Conservation (phyloP, 305 asterid genomes). For the Fraxinus latifolia region DNA sequence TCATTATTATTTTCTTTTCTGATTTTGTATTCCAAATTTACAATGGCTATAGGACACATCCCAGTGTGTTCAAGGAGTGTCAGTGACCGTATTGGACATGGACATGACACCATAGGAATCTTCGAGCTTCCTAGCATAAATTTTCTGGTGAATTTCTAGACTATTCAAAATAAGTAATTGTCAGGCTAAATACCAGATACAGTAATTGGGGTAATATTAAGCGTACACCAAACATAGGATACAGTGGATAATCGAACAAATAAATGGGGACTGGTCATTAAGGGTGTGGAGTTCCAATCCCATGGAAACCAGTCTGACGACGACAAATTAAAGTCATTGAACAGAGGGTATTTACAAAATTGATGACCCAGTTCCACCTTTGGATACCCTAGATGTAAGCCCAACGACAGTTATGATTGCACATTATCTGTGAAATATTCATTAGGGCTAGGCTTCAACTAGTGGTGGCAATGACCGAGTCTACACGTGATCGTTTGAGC, state of each 20-base stretch:
- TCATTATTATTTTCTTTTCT: background rate
- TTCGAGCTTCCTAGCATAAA: background rate
- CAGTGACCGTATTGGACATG: background rate
- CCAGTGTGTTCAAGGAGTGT: background rate
- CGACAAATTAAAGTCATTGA: background rate
- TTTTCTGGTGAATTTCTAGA: conserved; percentile 7
- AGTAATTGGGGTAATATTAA: conserved; percentile 7
- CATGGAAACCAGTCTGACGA: background rate
- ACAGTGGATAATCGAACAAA: conserved; percentile 6
- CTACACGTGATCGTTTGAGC: too few relatives aligned
- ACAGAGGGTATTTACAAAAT: background rate
- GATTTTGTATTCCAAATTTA: background rate
- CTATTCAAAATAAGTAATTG: background rate
- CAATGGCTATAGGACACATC: background rate
- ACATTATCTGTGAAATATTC: background rate
- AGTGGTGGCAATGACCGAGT: too few relatives aligned
- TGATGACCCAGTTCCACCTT: conserved; percentile 7
- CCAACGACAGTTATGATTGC: background rate
- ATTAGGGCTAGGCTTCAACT: background rate
- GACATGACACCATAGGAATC: background rate
- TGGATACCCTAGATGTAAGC: conserved; percentile 3
- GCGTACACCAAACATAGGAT: background rate
- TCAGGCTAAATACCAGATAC: conserved; percentile 7
- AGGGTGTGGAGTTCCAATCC: background rate
- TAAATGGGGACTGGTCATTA: background rate